Evolutionary conservation across 768 basidiomycete species (phyloP).

Genomic region (Serendipita indica): DNA sequence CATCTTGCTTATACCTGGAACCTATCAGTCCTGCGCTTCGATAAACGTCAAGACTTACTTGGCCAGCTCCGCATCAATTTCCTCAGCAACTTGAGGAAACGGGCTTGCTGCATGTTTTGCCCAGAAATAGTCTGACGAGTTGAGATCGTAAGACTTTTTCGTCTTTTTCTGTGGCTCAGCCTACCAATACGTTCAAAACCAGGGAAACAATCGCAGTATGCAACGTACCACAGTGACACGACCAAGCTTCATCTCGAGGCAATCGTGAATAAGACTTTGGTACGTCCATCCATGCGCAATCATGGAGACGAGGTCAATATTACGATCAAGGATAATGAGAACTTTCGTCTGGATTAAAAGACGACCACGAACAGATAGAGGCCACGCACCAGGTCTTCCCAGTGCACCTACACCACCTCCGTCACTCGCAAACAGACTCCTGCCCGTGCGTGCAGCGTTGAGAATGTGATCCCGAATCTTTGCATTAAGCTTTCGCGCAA

Average conservation of each 20-base stretch:
- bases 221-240: slow-evolving; percentile 59
- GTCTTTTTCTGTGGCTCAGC: slow-evolving; percentile 41
- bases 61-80: slow-evolving; percentile 83
- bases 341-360: slow-evolving; percentile 34
- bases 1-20: slow-evolving; percentile 62
- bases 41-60: slow-evolving; percentile 34
- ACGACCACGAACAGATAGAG: slow-evolving; percentile 12
- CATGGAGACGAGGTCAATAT: slow-evolving; percentile 87
- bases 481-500: slow-evolving; percentile 88
- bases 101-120: slow-evolving; percentile 88
- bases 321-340: slow-evolving; percentile 84
- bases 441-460: slow-evolving; percentile 45
- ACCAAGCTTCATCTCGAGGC: slow-evolving; percentile 92
- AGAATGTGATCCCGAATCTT: slow-evolving; percentile 79
- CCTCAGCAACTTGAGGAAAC: slow-evolving; percentile 97
- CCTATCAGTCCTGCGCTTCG: not conserved
- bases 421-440: slow-evolving; percentile 65
- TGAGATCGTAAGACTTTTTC: slow-evolving; percentile 75
- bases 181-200: slow-evolving; percentile 16
- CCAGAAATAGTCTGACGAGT: slow-evolving; percentile 99
- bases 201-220: not conserved
- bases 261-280: slow-evolving; percentile 94
- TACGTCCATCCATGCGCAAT: slow-evolving; percentile 98
- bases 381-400: slow-evolving; percentile 62
- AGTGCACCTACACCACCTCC: slow-evolving; percentile 70